Base-by-base conservation (phyloP, 352 stramenopile genomes). In the Pythium periplocum region DNA sequence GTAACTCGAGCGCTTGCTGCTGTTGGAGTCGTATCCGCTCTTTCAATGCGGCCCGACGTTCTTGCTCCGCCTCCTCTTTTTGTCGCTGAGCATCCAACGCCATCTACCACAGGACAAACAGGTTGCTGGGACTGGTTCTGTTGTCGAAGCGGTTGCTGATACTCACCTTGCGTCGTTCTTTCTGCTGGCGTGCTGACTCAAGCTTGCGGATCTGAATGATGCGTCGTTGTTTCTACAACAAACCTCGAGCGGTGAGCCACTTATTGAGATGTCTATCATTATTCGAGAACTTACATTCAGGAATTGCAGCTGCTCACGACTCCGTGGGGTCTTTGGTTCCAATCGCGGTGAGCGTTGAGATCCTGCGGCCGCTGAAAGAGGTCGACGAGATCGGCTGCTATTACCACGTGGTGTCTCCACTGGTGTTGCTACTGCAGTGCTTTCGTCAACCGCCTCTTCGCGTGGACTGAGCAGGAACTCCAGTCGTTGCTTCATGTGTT, bases 241-340 rank as follows among this genome's bases (percentile, higher is more conserved):
- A 40, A 50, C 32, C 10, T 42, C 38, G 5, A 37, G 12, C 9
- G 9, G 37, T 30, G 36, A 10, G 9, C 51, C 8, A 8, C 40
- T 7, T 48, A 48, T 7, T 9, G 1, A 36, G 10, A 12, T n/a
- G 30, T 1, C 41, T 6, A 31, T n/a, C 8, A 33, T 30, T 6
- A 43, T 44, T 46, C 11, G 34, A 38, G 7, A 39, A 42, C 34
- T 55, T 59, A 83, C 76, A 37, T 46, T 71, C 2, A 87, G 60
- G 32, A 87, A 71, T 55, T 82, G 57, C 4, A 78, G 55, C 37
- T 85, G 74, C 11, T 87, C 74, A 10, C 72, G 64, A 48, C 59
- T 81, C 33, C 71, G 61, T 6, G 60, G 66, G 1, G 45, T 59
- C 42, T 68, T 66, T 4, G 56, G 12, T 6, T 68, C 47, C 17